Evolutionary conservation across 208 protist genomes (phyloP).

Genomic region (Giardia muris): DNA sequence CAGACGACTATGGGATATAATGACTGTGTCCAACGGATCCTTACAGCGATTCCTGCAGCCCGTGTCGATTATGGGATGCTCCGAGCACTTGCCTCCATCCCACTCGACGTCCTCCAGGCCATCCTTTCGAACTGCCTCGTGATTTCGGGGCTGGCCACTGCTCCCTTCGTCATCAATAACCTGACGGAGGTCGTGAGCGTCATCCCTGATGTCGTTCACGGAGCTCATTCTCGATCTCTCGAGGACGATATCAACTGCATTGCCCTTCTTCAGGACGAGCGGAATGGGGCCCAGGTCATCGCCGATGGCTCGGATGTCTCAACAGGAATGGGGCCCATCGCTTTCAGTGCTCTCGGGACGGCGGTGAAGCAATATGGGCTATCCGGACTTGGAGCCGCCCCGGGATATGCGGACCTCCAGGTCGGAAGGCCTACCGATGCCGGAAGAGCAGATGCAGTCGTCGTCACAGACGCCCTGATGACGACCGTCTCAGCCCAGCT

Average conservation of each 20-base stretch:
- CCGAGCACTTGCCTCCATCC: not conserved
- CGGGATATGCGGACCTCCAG: not conserved
- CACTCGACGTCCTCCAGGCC: not conserved
- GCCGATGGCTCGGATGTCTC: not conserved
- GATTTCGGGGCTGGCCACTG: not conserved
- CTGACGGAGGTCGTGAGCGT: not conserved
- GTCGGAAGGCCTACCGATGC: not conserved
- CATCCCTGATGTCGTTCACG: not conserved
- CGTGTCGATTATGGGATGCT: not conserved
- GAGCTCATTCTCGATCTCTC: not conserved
- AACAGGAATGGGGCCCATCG: not conserved
- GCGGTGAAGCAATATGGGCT: not conserved
- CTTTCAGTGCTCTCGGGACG: not conserved
- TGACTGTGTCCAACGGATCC: not conserved
- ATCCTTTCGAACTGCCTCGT: not conserved
- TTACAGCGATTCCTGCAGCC: not conserved
- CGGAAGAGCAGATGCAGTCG: not conserved
- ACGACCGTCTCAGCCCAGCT: not conserved
- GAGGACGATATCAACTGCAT: not conserved
- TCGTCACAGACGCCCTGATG: not conserved
- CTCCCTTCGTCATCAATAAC: not conserved
- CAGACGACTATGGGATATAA: not conserved
- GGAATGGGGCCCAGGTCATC: not conserved
- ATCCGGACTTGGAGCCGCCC: not conserved
- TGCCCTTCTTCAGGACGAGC: not conserved